A percentile compares a stretch with the other conserved stretches of the same genome.
These are phyloP conservation scores for Vaccinium corymbosum DNA, from an alignment of 148 eudicot genomes.

Conservation along the genomic window DNA sequence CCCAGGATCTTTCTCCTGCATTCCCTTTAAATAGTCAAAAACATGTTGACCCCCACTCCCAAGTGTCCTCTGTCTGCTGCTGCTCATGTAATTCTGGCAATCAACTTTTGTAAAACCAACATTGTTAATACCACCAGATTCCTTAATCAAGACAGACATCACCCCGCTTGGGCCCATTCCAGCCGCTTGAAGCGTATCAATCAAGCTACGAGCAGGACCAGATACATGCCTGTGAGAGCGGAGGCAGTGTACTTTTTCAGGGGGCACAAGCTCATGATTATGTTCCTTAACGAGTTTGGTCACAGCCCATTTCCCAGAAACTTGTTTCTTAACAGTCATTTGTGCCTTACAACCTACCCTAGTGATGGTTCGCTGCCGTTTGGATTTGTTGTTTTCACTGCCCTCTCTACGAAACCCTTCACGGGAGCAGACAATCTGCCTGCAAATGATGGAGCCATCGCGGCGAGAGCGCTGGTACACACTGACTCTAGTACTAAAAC, in stretches of 20 bases:
- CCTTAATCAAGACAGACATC: conserved; percentile 24
- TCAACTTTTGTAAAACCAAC: conserved; percentile 25
- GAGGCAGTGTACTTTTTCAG: conserved; percentile 25
- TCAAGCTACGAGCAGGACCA: conserved; percentile 25
- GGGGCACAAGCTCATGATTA: conserved; percentile 28
- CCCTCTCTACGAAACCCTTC: conserved; percentile 25
- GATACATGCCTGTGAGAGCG: conserved; percentile 32
- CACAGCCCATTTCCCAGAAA: conserved; percentile 27
- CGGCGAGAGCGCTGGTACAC: conserved; percentile 23
- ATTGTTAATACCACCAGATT: conserved; percentile 25
- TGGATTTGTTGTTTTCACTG: conserved; percentile 16
- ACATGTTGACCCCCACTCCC: conserved; percentile 32
- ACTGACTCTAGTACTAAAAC: conserved; percentile 28
- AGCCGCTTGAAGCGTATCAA: conserved; percentile 29
- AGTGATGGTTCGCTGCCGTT: conserved; percentile 21
- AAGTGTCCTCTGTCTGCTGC: conserved; percentile 28
- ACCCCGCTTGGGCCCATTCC: conserved; percentile 28
- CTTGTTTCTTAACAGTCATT: conserved; percentile 18
- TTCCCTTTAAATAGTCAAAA: conserved; percentile 29
- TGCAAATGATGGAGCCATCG: conserved; percentile 21
- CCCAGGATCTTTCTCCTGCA: conserved; percentile 34
- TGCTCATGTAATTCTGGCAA: conserved; percentile 29
- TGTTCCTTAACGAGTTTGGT: conserved; percentile 24
- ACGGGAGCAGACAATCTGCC: conserved; percentile 26
- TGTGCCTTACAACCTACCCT: conserved; percentile 32